Evolutionary conservation across 129 eudicot genomes (phyloP), one percentile per base, ranked within the genome.

Genomic region (Scalesia atractyloides): DNA sequence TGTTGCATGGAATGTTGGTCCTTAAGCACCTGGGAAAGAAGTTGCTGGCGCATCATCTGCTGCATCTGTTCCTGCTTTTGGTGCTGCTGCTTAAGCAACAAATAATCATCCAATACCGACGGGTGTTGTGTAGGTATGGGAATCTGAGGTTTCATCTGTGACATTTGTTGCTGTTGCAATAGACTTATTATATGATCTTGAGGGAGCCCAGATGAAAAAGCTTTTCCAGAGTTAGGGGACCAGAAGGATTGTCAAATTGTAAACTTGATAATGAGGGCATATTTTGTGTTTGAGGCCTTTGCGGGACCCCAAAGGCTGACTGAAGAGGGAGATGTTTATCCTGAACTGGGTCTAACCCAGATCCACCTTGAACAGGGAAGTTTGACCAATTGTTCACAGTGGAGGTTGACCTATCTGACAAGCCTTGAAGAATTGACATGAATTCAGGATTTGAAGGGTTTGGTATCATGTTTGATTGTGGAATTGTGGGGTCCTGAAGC

Each of bases 71-170:
- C 84, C 62, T 94, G 89, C 56, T 87, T 81, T 63, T 85, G 79
- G 20, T 85, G 89, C 17, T 90, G 90, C 83, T 88, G 97, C 78
- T 84, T 81, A 70, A 90, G 93, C 77, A 94, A 72, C 87, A 90
- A 47, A 52, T 89, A 79, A 64, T 78, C 88, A 60, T 94, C 97
- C 79, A 94, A 71, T 48, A 84, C 15, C 3, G 96, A 84, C 68
- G 79, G 68, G 64, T 87, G 91, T 64, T 85, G 99, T n/a, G 87
- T 17, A 50, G 93, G 74, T 51, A 79, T 72, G 9, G 88, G 82
- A 19, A 80, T 36, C 85, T 86, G 99, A 17, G 89, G 75, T 30
- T 88, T 96, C 64, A 84, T 34, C 80, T 90, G 99, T 72, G 86
- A 36, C 82, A 90, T 66, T 44, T 94, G 93, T 72, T 89, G 97